Base-by-base conservation (phyloP, 768 basidiomycete species). In the Leccinum barrowsii region DNA sequence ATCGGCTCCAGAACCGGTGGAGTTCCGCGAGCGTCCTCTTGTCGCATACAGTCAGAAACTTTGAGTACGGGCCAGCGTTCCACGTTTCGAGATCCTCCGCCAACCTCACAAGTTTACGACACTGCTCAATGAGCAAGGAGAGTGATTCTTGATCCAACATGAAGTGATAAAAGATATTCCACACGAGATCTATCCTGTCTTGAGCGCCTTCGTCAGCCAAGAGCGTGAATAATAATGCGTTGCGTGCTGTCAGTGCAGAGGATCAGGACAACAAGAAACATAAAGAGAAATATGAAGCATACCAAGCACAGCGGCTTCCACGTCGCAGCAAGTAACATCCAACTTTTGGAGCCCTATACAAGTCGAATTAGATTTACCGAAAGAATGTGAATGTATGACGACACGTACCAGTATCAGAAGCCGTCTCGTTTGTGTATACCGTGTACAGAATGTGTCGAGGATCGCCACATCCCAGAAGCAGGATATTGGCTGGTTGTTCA, bases 391-490 rank as follows among this genome's bases (percentile, higher is more conserved):
- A 32, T 37, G 22, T 8, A 19, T 26, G n/a, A 4, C 11, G 17
- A 4, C 11, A 55, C 59, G 5, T 32, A 71, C 69, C 59, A 24
- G 55, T 5, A 19, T 28, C 8, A 2, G 52, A 58, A 32, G 26
- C 32, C 7, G 59, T 52, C 30, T 59, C 65, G 37, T 66, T 61
- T 2, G 61, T 26, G 49, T 72, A 68, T 2, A 82, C 55, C 1
- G 83, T 84, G 64, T 80, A 82, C 13, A 86, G 56, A 10, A 85
- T 76, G 54, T 77, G 82, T 28, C 83, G 71, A 11, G 80, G 78
- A 62, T 86, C 85, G 15, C 84, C 84, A 61, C 83, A 85, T 22
- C 78, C 84, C 28, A 85, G 71, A 17, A 84, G 75, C 4, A 86
- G 72, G 24, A 84, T 65, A n/a, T 77, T 67, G 6, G 80, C 82